Percentiles rank a stretch among this genome's conserved stretches.
These are phyloP conservation scores for Plectosphaerella cucumerina DNA, from an alignment of 2,329 filamentous ascomycete genomes.

Conservation along the genomic window DNA sequence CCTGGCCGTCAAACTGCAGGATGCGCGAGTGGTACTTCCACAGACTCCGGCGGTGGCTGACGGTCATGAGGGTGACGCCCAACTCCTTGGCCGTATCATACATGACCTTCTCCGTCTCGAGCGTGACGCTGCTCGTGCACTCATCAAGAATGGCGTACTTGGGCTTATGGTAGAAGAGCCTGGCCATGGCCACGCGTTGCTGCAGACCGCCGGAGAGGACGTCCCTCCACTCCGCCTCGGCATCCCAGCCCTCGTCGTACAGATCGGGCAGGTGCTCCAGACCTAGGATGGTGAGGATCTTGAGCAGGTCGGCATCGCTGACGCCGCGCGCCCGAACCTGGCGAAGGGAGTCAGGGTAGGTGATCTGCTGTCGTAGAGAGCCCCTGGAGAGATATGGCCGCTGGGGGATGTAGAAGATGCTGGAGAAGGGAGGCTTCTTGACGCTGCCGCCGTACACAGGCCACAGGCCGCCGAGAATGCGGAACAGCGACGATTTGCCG, in stretches of 20 bases:
- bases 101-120: slow-evolving; percentile 93
- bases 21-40: slow-evolving; percentile 98
- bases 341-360: slow-evolving; percentile 85
- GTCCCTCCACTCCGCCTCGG: slow-evolving; percentile 94
- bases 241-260: slow-evolving; percentile 78
- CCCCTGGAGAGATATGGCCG: slow-evolving; percentile 89
- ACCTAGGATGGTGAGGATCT: slow-evolving; percentile 73
- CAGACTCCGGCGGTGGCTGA: slow-evolving; percentile 82
- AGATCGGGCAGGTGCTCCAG: slow-evolving; percentile 79
- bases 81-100: slow-evolving; percentile 92
- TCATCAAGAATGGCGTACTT: slow-evolving; percentile 96
- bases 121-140: slow-evolving; percentile 91
- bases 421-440: slow-evolving; percentile 82
- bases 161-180: slow-evolving; percentile 89
- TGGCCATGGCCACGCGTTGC: slow-evolving; percentile 94
- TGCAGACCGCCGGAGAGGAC: slow-evolving; percentile 89
- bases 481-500: slow-evolving; percentile 93
- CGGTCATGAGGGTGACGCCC: slow-evolving; percentile 94
- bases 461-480: slow-evolving; percentile 94
- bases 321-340: slow-evolving; percentile 83
- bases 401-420: slow-evolving; percentile 98
- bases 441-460: slow-evolving; percentile 95
- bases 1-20: slow-evolving; percentile 93
- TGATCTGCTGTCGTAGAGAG: slow-evolving; percentile 92
- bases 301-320: slow-evolving; percentile 74